Evolutionary conservation across 176 grass and related monocot species (phyloP).

Genomic region (maize (Zea mays)): Zm-B73-REFERENCE-NAM-5.0 NC_050102.1:6339501-6340000

Average conservation of each 20-base stretch:
- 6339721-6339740: slow-evolving; percentile 72
- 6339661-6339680: slow-evolving; percentile 52
- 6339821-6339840: not conserved
- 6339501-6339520: slow-evolving; percentile 74
- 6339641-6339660: slow-evolving; percentile 46
- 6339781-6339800: not conserved
- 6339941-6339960: slow-evolving; percentile 77
- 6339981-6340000: not conserved
- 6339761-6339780: not conserved
- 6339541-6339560: slow-evolving; percentile 65
- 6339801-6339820: not conserved
- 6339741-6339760: slow-evolving; percentile 8
- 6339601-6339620: slow-evolving; percentile 86
- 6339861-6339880: slow-evolving; percentile 87
- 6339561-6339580: slow-evolving; percentile 52
- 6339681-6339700: slow-evolving; percentile 84
- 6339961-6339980: slow-evolving; percentile 60
- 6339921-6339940: slow-evolving; percentile 89
- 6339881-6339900: slow-evolving; percentile 70
- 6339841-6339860: not conserved
- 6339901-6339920: slow-evolving; percentile 72
- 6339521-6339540: slow-evolving; percentile 78
- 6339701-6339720: slow-evolving; percentile 83
- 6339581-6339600: slow-evolving; percentile 64
- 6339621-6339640: slow-evolving; percentile 81